Evolutionary conservation across 495 filamentous ascomycete genomes (phyloP).

Genomic region (Penicillium flavigenum): DNA sequence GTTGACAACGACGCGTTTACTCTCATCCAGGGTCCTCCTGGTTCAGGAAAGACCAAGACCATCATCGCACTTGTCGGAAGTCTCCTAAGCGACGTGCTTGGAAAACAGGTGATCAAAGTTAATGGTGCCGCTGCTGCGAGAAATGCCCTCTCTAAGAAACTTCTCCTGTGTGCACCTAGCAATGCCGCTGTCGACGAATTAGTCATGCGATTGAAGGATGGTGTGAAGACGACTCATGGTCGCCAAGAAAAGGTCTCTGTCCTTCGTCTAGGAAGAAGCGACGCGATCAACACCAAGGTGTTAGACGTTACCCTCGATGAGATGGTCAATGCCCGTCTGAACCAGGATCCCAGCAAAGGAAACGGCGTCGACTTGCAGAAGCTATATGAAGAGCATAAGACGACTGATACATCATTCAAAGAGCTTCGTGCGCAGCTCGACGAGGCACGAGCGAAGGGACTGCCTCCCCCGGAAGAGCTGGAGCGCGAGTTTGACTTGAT

Average conservation of each 20-base stretch:
- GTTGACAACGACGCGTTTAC: constrained; percentile 95
- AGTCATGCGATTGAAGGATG: constrained; percentile 87
- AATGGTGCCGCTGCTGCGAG: constrained; percentile 20
- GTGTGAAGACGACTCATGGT: constrained; percentile 76
- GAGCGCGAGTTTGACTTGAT: constrained; percentile 72
- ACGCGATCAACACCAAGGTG: constrained; percentile 89
- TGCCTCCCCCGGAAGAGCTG: constrained; percentile 60
- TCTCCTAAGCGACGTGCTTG: constrained; percentile 65
- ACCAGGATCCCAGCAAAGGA: constrained; percentile 33
- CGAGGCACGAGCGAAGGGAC: constrained; percentile 61
- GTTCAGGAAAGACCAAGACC: constrained; percentile 97
- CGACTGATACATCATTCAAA: constrained; percentile 67
- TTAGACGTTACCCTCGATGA: constrained; percentile 92
- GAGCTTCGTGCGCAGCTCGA: constrained; percentile 68
- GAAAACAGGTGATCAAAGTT: constrained; percentile 32
- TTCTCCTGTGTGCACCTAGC: constrained; percentile 93
- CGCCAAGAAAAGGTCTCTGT: constrained; percentile 71
- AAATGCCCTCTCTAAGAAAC: constrained; percentile 65
- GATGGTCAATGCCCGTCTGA: constrained; percentile 74
- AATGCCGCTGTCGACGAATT: constrained; percentile 97
- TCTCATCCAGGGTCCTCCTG: constrained; percentile 91
- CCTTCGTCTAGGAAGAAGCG: constrained; percentile 85
- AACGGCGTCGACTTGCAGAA: constrained; percentile 62
- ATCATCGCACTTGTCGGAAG: constrained; percentile 95
- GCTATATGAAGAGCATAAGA: constrained; percentile 78